Percentiles rank a stretch among this genome's conserved stretches.
Evolutionary conservation across 83 land plant species (phyloP).

Genomic region (Picea abies): DNA sequence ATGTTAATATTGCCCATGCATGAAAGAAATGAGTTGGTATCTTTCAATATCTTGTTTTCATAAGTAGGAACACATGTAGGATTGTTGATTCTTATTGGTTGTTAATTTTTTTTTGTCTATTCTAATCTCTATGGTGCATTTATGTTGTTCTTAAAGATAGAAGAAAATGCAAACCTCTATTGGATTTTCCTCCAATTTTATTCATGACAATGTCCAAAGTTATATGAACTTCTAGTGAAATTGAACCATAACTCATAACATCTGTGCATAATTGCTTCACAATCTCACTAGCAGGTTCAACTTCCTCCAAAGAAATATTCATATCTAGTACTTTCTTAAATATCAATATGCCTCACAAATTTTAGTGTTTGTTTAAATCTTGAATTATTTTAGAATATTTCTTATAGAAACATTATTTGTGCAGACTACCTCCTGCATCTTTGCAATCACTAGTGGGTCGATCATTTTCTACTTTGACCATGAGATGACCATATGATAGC

Average conservation of each 20-base stretch:
- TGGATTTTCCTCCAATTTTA: constrained; percentile 94
- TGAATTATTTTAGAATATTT: constrained; percentile 89
- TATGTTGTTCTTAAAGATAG: background rate
- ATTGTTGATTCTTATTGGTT: background rate
- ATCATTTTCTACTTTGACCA: no score
- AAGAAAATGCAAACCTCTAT: constrained; percentile 61
- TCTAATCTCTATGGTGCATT: background rate
- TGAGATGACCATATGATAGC: no score
- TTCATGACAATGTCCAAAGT: constrained; percentile 95
- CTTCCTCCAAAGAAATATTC: constrained; percentile 31
- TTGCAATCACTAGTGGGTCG: constrained; percentile 95
- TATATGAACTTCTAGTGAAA: constrained; percentile 50
- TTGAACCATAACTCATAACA: constrained; percentile 91
- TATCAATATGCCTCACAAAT: constrained; percentile 81
- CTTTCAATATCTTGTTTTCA: background rate
- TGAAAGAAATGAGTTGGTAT: background rate
- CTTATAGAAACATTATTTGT: constrained; percentile 79
- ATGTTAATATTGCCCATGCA: background rate
- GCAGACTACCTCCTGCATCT: constrained; percentile 94
- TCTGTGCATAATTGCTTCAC: constrained; percentile 97
- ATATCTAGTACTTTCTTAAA: constrained; percentile 61
- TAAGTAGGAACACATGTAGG: background rate
- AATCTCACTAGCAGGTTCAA: constrained; percentile 76
- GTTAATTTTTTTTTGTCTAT: background rate
- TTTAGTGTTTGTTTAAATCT: constrained; percentile 15